phyloP scores from a whole-genome alignment of 1,284 basidiomycete species.

The Phellopilus nigrolimitatus region DNA sequence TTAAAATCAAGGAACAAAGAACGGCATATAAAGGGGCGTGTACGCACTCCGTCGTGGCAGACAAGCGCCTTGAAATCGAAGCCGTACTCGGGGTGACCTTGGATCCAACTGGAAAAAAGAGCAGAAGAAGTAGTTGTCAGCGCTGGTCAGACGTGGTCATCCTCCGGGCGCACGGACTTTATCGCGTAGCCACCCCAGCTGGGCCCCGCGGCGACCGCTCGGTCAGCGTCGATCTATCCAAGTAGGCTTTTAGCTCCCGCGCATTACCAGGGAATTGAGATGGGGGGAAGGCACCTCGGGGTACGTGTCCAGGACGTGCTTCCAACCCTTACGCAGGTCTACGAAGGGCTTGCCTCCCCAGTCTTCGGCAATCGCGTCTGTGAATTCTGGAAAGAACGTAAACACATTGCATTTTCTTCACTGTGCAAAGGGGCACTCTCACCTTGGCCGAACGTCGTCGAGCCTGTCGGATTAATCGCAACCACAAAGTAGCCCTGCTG shows the following conservation, averaged over 20 bases:
- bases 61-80: constrained; percentile 88
- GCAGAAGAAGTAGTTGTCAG: constrained; percentile 9
- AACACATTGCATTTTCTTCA: not conserved
- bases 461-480: constrained; percentile 85
- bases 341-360: constrained; percentile 87
- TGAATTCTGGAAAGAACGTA: constrained; percentile 51
- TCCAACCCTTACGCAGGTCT: constrained; percentile 75
- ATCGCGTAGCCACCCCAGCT: constrained; percentile 83
- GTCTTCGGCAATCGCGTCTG: constrained; percentile 71
- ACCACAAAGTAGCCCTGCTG: constrained; percentile 83
- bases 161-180: constrained; percentile 44
- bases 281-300: constrained; percentile 60
- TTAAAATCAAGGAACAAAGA: too few species aligned
- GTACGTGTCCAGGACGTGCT: constrained; percentile 60
- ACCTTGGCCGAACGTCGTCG: constrained; percentile 85
- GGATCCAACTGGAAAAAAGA: constrained; percentile 71
- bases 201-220: constrained; percentile 77
- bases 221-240: constrained; percentile 70
- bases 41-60: constrained; percentile 78
- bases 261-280: too few species aligned
- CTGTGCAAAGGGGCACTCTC: constrained; percentile 6
- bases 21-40: too few species aligned
- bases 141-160: not conserved
- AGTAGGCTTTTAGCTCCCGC: not conserved
- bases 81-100: constrained; percentile 82